These are phyloP conservation scores for Botrytis tulipae DNA, from an alignment of 2,329 filamentous ascomycete species.

Conservation along the genomic window DNA sequence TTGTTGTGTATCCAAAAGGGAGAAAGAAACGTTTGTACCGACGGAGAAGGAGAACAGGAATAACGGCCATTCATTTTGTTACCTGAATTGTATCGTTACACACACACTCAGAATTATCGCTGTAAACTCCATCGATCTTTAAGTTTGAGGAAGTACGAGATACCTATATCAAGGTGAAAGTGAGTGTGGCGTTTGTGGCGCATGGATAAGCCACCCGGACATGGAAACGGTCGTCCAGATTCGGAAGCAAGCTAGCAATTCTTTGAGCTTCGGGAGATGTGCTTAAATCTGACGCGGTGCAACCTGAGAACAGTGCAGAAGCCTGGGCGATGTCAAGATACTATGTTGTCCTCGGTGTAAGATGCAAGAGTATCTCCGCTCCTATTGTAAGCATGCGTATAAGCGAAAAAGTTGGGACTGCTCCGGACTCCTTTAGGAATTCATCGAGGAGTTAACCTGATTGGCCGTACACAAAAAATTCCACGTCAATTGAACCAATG, in stretches of 20 bases:
- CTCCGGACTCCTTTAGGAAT: slow-evolving; percentile 20
- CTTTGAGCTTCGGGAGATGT: background rate
- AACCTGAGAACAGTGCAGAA: background rate
- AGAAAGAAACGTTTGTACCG: background rate
- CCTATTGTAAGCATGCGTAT: slow-evolving; percentile 4
- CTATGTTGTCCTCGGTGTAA: slow-evolving; percentile 6
- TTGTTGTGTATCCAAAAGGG: background rate
- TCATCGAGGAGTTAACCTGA: background rate
- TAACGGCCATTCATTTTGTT: background rate
- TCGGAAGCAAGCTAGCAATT: background rate
- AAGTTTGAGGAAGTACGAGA: background rate
- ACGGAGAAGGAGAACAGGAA: slow-evolving; percentile 9
- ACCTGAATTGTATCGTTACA: background rate
- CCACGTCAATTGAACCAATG: background rate
- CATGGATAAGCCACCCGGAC: background rate
- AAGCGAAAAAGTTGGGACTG: slow-evolving; percentile 1
- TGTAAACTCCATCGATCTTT: background rate
- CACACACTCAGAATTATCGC: background rate
- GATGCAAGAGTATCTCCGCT: background rate
- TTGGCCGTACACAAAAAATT: background rate
- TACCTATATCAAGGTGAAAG: background rate
- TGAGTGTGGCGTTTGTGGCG: slow-evolving; percentile 1
- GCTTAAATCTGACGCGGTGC: background rate
- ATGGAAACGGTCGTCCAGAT: slow-evolving; percentile 9
- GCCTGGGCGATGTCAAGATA: background rate